Evolutionary conservation across 345 rosid species (phyloP), one percentile per base, ranked within the genome.

Genomic region (Rhodamnia rubescens): DNA sequence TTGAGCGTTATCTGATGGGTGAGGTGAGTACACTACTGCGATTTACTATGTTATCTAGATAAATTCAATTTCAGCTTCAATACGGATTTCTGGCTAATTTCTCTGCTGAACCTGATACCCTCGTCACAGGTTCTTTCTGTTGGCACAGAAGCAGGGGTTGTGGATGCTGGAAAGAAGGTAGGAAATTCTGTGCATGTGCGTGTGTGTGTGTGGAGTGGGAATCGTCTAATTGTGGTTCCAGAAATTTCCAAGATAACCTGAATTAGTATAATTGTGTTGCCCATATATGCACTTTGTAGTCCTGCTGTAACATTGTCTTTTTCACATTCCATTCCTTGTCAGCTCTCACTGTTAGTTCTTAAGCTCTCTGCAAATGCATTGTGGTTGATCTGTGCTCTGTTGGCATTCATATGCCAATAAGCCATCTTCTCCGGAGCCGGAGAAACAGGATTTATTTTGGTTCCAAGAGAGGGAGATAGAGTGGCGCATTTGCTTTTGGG

Each of bases 131-230:
- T 96, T 74, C 89, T 96, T 32, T 87, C 97, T 83, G 94, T 93
- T 90, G 99, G 99, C 69, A 51, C 89, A 64, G 98, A 92, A 58
- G 96, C 91, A 82, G 95, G 91, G 88, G 86, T 81, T 42, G 94
- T 97, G 86, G 90, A 92, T 7, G 90, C 93, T 59, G 98, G 96
- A 81, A 96, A 96, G 90, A 96, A 93, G 98, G 98, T 94, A 88
- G 83, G 50, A 36, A 5, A 18, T 50, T n/a, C 13, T 82, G n/a
- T 53, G 32, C 2, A 36, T 36, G 15, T 61, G 74, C 6, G 54
- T 16, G 6, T 15, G 54, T 20, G 22, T 4, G 11, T 24, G 80
- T 8, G 80, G 47, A 36, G 80, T 69, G 13, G 24, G 47, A 69
- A 36, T 18, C 11, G 13, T 69, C 80, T 69, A 4, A 36, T 36